Base-by-base conservation (phyloP, 768 basidiomycete genomes). In the Xerocomus potaroensis region DNA sequence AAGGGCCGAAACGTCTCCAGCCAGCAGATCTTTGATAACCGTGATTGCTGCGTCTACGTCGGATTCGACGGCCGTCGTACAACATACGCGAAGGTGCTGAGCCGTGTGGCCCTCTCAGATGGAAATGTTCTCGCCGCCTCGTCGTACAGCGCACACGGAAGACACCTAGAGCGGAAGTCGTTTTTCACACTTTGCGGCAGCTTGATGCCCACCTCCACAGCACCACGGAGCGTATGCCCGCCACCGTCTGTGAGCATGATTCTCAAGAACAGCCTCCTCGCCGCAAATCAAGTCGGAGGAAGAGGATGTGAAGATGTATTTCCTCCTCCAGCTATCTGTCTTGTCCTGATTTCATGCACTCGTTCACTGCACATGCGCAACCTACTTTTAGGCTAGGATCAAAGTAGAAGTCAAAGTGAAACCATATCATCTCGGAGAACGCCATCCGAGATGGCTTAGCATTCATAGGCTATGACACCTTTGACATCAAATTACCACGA, bases 321-420 rank as follows among this genome's bases (percentile, higher is more conserved):
- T 45, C 19, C 19, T 15, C 35, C 38, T 55, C 39, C 32, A 45
- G 43, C 48, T 48, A 50, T 23, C 18, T 22, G 8, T 34, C 14
- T 40, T 30, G 8, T 31, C 19, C 21, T 11, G 9, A 10, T 10
- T 8, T n/a, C 21, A 10, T 31, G 32, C 40, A 9, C 30, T 19
- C 38, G 27, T 41, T 42, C 39, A 22, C 39, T 8, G 26, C 15
- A 8, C 19, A 18, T 30, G 10, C 8, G 12, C 7, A 16, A n/a
- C n/a, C n/a, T n/a, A n/a, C n/a, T n/a, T n/a, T 27, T 30, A 59
- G 51, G 51, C 43, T 6, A 35, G 30, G 45, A 45, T 49, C 43
- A 37, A 60, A 21, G 24, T 19, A 12, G 39, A 53, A 34, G 40
- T 48, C 27, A 48, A 56, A 35, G 3, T 26, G 6, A 43, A 55